Conservation (phyloP, 1,139 yeast species). For the Hyphopichia buzzinii region DNA sequence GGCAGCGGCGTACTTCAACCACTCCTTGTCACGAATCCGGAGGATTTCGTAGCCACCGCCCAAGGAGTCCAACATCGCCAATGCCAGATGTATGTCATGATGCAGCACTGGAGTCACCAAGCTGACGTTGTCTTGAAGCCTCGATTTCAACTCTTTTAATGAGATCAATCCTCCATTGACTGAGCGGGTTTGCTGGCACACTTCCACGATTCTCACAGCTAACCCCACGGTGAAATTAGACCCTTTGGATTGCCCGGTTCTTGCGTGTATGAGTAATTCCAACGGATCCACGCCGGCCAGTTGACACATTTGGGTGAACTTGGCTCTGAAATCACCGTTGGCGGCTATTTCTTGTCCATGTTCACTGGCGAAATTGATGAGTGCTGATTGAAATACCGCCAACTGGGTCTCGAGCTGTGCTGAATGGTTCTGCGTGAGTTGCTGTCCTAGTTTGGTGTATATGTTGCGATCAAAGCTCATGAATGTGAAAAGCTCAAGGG, state of each 20-base stretch:
- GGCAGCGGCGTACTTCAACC: conserved; percentile 40
- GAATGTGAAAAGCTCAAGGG: too few relatives aligned
- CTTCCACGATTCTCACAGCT: conserved; percentile 70
- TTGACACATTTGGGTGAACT: conserved; percentile 72
- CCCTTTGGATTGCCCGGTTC: conserved; percentile 27
- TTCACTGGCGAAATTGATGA: conserved; percentile 61
- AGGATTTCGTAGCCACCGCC: conserved; percentile 41
- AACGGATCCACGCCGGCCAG: conserved; percentile 85
- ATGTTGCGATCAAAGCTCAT: conserved; percentile 20
- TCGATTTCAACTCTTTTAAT: conserved; percentile 52
- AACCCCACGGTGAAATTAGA: conserved; percentile 63
- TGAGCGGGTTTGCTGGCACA: conserved; percentile 67
- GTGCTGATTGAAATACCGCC: conserved; percentile 58
- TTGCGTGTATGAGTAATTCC: conserved; percentile 40
- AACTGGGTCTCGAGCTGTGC: conserved; percentile 57
- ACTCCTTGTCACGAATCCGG: conserved; percentile 31
- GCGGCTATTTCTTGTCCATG: conserved; percentile 61
- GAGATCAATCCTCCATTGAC: conserved; percentile 80
- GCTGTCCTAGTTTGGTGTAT: conserved; percentile 23
- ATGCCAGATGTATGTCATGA: conserved; percentile 19
- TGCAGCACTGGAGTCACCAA: conserved; percentile 16
- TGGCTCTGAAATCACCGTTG: conserved; percentile 63
- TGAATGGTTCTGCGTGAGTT: conserved; percentile 39
- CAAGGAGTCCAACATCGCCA: conserved; percentile 19
- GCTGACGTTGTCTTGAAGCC: conserved; percentile 20